Base-by-base conservation (phyloP, 2,329 filamentous ascomycete species). In the Beauveria varroae region DNA sequence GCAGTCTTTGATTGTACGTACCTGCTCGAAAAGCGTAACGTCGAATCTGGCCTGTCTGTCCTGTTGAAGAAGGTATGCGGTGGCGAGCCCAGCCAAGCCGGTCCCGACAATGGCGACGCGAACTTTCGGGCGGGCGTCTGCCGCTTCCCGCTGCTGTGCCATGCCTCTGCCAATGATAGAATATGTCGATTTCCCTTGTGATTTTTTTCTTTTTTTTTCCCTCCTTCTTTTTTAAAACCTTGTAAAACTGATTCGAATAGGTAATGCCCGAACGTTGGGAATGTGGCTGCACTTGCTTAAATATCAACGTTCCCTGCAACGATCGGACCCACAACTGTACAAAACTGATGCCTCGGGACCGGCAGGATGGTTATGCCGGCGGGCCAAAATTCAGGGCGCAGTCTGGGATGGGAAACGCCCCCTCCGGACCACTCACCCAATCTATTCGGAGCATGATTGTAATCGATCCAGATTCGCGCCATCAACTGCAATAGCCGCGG, bases 11-110 rank as follows among this genome's bases (percentile, higher is more conserved):
- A 37, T 1, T 37, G 34, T 20, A 55, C 52, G 20, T 9, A 26
- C 74, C 70, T 75, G 73, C 60, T 76, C 74, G 46, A 76, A 74
- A 2, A 76, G 62, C 0, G 73, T 73, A 52, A 76, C 69, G 0
- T 66, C 51, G 49, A 72, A 75, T 7, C 72, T 69, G 18, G 64
- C 47, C n/a, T 66, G 26, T 12, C 60, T 43, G 59, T 76, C 74
- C 22, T 67, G 68, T 9, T 72, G 68, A 8, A 76, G 64, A 3
- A 76, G 69, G 53, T 74, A 70, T 0, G 71, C 73, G 0, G 73
- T 71, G 0, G 73, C 71, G 1, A 76, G 68, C 1, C 74, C 74
- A 14, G 74, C 73, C 12, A 76, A 60, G 1, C 74, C 74, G 1
- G 73, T 74, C 10, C 74, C 74, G 34, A 76, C 65, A 46, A 76